Conservation (phyloP, 2,329 filamentous ascomycete genomes). For the Colletotrichum sublineola region DNA sequence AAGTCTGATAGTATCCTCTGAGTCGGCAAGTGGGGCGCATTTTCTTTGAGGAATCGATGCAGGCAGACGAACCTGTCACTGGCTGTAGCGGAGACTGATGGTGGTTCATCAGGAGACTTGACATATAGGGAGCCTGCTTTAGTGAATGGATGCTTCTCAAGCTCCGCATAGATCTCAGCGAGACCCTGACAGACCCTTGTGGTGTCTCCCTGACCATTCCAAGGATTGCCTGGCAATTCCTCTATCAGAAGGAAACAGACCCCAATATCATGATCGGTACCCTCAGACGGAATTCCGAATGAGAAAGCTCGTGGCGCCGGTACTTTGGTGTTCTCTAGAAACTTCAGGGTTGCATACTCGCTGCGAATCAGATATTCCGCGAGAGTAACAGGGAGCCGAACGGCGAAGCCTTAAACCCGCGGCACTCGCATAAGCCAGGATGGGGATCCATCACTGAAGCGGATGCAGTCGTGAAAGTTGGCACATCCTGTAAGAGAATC, state of each 20-base stretch:
- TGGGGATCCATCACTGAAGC: slow-evolving; percentile 44
- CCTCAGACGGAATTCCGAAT: slow-evolving; percentile 44
- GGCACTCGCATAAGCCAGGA: slow-evolving; percentile 47
- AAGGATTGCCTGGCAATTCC: slow-evolving; percentile 47
- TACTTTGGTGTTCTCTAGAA: slow-evolving; percentile 46
- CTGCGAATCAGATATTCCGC: slow-evolving; percentile 48
- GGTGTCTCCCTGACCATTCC: slow-evolving; percentile 38
- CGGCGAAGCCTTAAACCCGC: slow-evolving; percentile 43
- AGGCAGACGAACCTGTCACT: slow-evolving; percentile 49
- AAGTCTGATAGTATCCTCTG: too few relatives aligned
- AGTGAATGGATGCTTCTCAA: slow-evolving; percentile 46
- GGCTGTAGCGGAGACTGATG: slow-evolving; percentile 45
- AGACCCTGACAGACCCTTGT: slow-evolving; percentile 46
- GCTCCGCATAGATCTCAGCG: slow-evolving; percentile 47
- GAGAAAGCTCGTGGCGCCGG: slow-evolving; percentile 46
- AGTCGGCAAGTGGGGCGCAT: too few relatives aligned
- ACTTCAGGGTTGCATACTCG: slow-evolving; percentile 51
- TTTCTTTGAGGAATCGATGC: too few relatives aligned
- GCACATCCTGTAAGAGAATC: not conserved
- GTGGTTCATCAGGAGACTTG: slow-evolving; percentile 21
- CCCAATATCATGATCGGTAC: slow-evolving; percentile 44
- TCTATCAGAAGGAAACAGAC: slow-evolving; percentile 48
- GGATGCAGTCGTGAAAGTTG: slow-evolving; percentile 43
- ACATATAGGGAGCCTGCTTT: slow-evolving; percentile 46
- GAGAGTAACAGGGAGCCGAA: slow-evolving; percentile 43